These are phyloP conservation scores for Pythium vanterpoolii DNA, from an alignment of 352 stramenopile species.

Conservation along the genomic window DNA sequence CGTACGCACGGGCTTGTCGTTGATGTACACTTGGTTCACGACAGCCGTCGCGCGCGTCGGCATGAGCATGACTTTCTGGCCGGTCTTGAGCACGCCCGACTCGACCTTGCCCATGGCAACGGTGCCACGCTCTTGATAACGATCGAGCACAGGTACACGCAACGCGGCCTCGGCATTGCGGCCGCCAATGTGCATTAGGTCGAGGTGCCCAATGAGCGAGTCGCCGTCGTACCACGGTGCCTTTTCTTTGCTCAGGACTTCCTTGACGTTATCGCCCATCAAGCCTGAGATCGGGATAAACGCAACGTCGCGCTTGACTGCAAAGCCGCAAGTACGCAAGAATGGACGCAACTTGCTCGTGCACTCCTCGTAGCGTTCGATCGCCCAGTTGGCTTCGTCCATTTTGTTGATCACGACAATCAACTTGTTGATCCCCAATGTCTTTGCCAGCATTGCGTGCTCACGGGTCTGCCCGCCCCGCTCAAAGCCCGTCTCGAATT, in stretches of 20 bases:
- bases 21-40: constrained; percentile 87
- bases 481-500: constrained; percentile 93
- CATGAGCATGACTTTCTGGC: constrained; percentile 95
- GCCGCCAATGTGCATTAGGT: constrained; percentile 90
- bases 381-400: constrained; percentile 59
- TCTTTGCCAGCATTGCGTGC: constrained; percentile 66
- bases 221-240: constrained; percentile 66
- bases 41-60: constrained; percentile 77
- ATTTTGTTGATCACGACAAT: constrained; percentile 85
- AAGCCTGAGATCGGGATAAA: constrained; percentile 75
- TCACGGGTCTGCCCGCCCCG: constrained; percentile 91
- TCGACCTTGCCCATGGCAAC: constrained; percentile 99
- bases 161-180: constrained; percentile 90
- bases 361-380: constrained; percentile 74
- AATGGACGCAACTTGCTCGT: constrained; percentile 15
- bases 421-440: constrained; percentile 68
- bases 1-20: constrained; percentile 91
- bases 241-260: constrained; percentile 55
- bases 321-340: neutral
- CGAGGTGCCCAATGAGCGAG: constrained; percentile 92
- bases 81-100: constrained; percentile 89
- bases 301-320: constrained; percentile 9
- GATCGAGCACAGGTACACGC: constrained; percentile 96
- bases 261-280: constrained; percentile 73
- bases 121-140: constrained; percentile 96